Percentiles rank a stretch among this genome's conserved stretches.
Evolutionary conservation across 148 eudicot species (phyloP).

Genomic region (Rhododendron kiyosumense): DNA sequence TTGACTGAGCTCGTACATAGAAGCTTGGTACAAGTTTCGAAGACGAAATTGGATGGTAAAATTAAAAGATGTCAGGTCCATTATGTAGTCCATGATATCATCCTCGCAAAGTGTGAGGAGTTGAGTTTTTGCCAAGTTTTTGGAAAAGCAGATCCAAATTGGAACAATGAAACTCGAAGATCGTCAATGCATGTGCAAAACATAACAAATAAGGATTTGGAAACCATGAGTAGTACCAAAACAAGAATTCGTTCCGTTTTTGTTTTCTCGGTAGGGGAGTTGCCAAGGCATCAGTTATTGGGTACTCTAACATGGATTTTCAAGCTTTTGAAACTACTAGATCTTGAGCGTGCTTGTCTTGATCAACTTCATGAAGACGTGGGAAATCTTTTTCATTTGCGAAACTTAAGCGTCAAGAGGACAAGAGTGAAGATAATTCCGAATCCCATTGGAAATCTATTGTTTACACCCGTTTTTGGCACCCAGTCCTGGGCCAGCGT

Average conservation of each 20-base stretch:
- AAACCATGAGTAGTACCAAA: neutral
- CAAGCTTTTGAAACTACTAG: neutral
- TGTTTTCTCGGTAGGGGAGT: neutral
- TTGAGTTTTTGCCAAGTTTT: no score
- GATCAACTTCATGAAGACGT: neutral
- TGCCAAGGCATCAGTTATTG: neutral
- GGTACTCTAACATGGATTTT: neutral
- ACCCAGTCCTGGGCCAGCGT: no score
- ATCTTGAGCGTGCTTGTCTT: neutral
- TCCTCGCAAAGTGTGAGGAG: neutral
- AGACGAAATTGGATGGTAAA: neutral
- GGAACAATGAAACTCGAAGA: no score
- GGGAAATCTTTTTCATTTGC: neutral
- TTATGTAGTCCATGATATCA: neutral
- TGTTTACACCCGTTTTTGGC: no score
- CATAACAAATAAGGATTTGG: neutral
- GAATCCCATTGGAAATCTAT: neutral
- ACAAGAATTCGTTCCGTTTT: no score
- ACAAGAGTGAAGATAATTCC: neutral
- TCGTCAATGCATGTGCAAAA: neutral
- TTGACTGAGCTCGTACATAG: neutral
- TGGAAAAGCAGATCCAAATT: no score
- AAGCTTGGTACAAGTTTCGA: neutral
- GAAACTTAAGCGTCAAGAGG: neutral
- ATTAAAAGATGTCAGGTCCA: neutral